These are phyloP conservation scores for Daedaleopsis nitida DNA, from an alignment of 768 basidiomycete genomes.

Conservation along the genomic window DNA sequence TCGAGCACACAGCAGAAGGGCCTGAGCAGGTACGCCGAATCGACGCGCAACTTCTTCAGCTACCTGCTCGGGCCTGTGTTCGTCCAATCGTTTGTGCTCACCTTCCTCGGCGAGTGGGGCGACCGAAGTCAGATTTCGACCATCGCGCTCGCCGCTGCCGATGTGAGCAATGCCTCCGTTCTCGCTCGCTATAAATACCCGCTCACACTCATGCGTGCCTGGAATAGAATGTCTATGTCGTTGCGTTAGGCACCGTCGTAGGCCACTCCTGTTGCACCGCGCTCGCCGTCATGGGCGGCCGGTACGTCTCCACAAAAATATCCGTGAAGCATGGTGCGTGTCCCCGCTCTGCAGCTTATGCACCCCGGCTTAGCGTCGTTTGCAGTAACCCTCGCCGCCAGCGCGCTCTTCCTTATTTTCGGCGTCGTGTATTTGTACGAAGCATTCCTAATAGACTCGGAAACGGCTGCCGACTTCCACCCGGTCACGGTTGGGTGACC, in stretches of 20 bases:
- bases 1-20: slow-evolving; percentile 18
- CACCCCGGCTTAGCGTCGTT: not conserved
- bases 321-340: slow-evolving; percentile 89
- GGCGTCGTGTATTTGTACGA: slow-evolving; percentile 78
- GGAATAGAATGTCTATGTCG: slow-evolving; percentile 84
- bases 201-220: slow-evolving; percentile 17
- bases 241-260: slow-evolving; percentile 85
- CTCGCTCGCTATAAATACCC: slow-evolving; percentile 4
- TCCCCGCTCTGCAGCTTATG: not conserved
- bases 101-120: slow-evolving; percentile 99
- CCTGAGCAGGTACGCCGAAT: slow-evolving; percentile 47
- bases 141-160: slow-evolving; percentile 92
- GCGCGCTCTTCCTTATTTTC: slow-evolving; percentile 81
- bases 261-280: slow-evolving; percentile 89
- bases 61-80: slow-evolving; percentile 90
- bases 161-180: slow-evolving; percentile 54
- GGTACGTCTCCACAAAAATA: slow-evolving; percentile 91
- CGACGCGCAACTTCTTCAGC: slow-evolving; percentile 80
- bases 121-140: slow-evolving; percentile 97
- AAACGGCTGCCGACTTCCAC: slow-evolving; percentile 21
- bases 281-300: slow-evolving; percentile 90
- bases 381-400: slow-evolving; percentile 82
- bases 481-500: slow-evolving; percentile 9
- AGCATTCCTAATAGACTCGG: slow-evolving; percentile 30
- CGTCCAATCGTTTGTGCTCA: slow-evolving; percentile 92